Conservation (phyloP, 2,329 filamentous ascomycete genomes). For the Tolypocladium sp. region DNA sequence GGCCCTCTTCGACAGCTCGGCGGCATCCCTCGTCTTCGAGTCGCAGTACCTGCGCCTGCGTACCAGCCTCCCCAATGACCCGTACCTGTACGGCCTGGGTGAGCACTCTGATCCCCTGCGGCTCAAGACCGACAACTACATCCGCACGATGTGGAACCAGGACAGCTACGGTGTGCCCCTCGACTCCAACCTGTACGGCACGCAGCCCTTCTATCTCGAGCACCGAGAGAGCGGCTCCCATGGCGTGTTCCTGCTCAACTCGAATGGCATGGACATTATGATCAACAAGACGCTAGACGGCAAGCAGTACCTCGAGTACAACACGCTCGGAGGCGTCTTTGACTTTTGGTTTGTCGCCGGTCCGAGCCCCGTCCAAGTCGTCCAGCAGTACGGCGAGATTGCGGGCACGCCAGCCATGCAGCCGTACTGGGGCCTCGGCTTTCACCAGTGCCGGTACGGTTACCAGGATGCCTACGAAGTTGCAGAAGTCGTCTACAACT, state of each 20-base stretch:
- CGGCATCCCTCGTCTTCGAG: slow-evolving; percentile 61
- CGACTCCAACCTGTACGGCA: slow-evolving; percentile 64
- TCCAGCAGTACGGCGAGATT: slow-evolving; percentile 58
- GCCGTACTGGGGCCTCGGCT: slow-evolving; percentile 74
- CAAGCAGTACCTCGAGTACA: slow-evolving; percentile 70
- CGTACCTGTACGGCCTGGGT: slow-evolving; percentile 69
- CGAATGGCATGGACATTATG: slow-evolving; percentile 66
- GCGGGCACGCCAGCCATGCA: slow-evolving; percentile 69
- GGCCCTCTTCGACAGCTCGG: slow-evolving; percentile 62
- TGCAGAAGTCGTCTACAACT: slow-evolving; percentile 58
- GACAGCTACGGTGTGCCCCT: slow-evolving; percentile 56
- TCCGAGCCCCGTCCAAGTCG: slow-evolving; percentile 58
- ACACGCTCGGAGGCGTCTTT: slow-evolving; percentile 66
- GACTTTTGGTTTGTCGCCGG: slow-evolving; percentile 76
- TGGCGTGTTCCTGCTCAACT: slow-evolving; percentile 68
- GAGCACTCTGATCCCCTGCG: slow-evolving; percentile 67
- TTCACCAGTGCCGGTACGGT: slow-evolving; percentile 68
- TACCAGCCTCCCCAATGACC: slow-evolving; percentile 58
- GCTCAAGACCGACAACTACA: slow-evolving; percentile 53
- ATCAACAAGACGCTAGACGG: slow-evolving; percentile 51
- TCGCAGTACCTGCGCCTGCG: slow-evolving; percentile 67
- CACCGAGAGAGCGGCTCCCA: slow-evolving; percentile 41
- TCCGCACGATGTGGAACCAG: slow-evolving; percentile 60
- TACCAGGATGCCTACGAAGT: slow-evolving; percentile 65
- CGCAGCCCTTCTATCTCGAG: slow-evolving; percentile 71